Base-by-base conservation (phyloP, 805 yeast genomes). In the Suhomyces faveliae region DNA sequence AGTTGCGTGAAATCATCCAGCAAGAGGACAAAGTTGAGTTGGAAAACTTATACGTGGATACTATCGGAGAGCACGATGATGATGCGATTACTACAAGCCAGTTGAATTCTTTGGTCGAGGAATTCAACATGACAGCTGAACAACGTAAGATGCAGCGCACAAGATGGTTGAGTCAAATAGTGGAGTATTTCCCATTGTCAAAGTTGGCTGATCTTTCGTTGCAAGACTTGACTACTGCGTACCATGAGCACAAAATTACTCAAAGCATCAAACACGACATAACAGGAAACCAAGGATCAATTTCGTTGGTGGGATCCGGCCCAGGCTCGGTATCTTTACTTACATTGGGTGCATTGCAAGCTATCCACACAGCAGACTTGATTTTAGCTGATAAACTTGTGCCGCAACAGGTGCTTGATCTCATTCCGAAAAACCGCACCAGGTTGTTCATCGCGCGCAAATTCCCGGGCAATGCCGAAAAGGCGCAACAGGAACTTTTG, bases 401-500 rank as follows among this genome's bases (percentile, higher is more conserved):
- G 0, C 98, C 98, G 3, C 87, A 86, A 56, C 85, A 84, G 56
- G 95, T 92, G 1, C 70, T 92, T 29, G 88, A 85, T 40, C 67
- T 91, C 15, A 84, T 92, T n/a, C 97, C 97, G 0, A 63, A 77
- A 24, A 74, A 75, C 24, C 51, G 70, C 23, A 87, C 95, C 1
- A 84, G 83, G 40, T 72, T 85, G 3, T 89, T 87, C 62, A 90
- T 92, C 50, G 98, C 98, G 1, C 78, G 89, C 35, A 92, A 92
- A 65, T 92, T 90, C 68, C 98, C 98, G 2, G 98, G 98, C 1
- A 92, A 92, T 63, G 97, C 98, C 1, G 97, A 90, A 59, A 78
- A 79, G 42, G 98, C 98, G 0, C 98, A 92, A 66, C 78, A 86
- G 50, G 96, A 92, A 65, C 74, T 92, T 39, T 69, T 89, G 27